These are phyloP conservation scores for Quercus bicolor DNA, from an alignment of 306 rosid species.

Conservation along the genomic window DNA sequence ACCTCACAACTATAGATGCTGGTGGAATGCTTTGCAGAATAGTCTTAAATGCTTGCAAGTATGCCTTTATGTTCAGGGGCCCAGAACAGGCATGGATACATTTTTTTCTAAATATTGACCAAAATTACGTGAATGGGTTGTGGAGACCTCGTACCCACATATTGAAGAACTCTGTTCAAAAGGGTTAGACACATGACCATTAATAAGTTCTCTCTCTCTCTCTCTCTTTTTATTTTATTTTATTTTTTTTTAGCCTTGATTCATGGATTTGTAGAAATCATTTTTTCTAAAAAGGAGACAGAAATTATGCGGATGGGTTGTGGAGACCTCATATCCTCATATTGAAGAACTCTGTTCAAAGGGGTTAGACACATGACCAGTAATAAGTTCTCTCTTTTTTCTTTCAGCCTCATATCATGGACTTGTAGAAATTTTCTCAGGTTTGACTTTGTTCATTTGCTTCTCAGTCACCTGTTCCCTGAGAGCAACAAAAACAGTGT, in stretches of 20 bases:
- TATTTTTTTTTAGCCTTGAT: constrained; percentile 8
- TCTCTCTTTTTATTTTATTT: not conserved
- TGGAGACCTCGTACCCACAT: constrained; percentile 13
- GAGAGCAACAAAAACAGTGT: constrained; percentile 42
- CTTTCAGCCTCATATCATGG: constrained; percentile 11
- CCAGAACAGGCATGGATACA: constrained; percentile 29
- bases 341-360: too few relatives aligned
- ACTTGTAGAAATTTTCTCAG: constrained; percentile 42
- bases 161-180: constrained; percentile 39
- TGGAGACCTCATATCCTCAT: too few relatives aligned
- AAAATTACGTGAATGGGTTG: constrained; percentile 47
- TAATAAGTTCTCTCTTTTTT: not conserved
- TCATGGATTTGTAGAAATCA: constrained; percentile 21
- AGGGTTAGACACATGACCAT: constrained; percentile 2
- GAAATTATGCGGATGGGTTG: too few relatives aligned
- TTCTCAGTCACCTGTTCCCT: constrained; percentile 64
- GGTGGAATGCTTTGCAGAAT: too few relatives aligned
- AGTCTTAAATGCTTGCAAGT: too few relatives aligned
- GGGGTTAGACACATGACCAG: too few relatives aligned
- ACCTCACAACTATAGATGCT: too few relatives aligned
- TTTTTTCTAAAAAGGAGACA: constrained; percentile 22
- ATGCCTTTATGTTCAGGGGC: not conserved
- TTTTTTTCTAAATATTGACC: constrained; percentile 52
- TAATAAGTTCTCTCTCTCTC: constrained; percentile 1
- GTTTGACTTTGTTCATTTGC: constrained; percentile 50